Evolutionary conservation across 176 grass and related monocot genomes (phyloP), one percentile per base, ranked within the genome.

Genomic region (Juncus effusus): DNA sequence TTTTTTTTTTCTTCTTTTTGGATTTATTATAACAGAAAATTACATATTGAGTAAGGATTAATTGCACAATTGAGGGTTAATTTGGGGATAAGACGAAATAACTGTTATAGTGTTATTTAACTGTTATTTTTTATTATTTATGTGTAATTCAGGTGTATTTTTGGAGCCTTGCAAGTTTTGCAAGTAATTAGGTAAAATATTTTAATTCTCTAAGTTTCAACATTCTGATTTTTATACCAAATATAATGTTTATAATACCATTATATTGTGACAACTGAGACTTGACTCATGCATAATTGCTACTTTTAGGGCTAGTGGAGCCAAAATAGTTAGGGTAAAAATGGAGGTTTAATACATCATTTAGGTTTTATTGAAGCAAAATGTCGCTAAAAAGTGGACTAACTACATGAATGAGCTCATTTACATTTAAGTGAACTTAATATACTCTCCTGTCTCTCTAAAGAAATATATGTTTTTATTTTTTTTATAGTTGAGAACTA

Each of bases 401-500:
- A 66, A 41, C 3, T 51, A 66, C 51, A 12, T 28, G 44, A 36
- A 28, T 66, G 42, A 16, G 51, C 6, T 35, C 45, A 1, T 16
- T 49, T 36, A 12, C 6, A 36, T 49, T 60, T 28, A 28, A 28
- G 1, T 28, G 19, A 28, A 28, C 19, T 28, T 28, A 1, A 28
- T 36, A 35, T n/a, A n/a, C n/a, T n/a, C n/a, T n/a, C n/a, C 57
- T 60, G n/a, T 60, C 63, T 65, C 42, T 13, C 15, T 36, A 59
- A 68, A 52, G n/a, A n/a, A n/a, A n/a, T n/a, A n/a, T n/a, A n/a
- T n/a, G n/a, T n/a, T n/a, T 79, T 62, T 12, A 9, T 10, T 74
- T 57, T 38, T 0, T 35, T 11, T 79, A 7, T 56, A 91, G 87
- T 66, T 91, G 70, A 85, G 82, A 68, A 96, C 73, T 81, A 86